Base-by-base conservation (phyloP, 768 basidiomycete species). In the Tricholoma sp. region DNA sequence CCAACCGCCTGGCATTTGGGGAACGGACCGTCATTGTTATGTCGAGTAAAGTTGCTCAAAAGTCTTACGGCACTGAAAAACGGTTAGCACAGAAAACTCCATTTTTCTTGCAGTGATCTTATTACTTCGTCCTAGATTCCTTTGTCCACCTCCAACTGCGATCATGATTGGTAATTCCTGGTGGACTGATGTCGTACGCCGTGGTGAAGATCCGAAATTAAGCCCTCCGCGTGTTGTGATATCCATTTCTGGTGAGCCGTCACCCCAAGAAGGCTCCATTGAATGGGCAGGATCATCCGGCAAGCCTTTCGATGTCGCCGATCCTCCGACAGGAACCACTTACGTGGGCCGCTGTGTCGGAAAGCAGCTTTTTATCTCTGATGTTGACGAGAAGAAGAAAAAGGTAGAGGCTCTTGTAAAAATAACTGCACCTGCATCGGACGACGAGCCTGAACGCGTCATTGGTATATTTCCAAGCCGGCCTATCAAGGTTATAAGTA, bases 401-500 rank as follows among this genome's bases (percentile, higher is more conserved):
- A 91, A 92, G 67, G 93, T 97, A 41, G 91, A 94, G 71, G 94
- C 95, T 4, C 78, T 94, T 35, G 93, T 98, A 62, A 92, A 88
- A 72, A 87, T 94, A 70, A 86, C 84, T 63, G 90, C 91, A 35
- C 85, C 88, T 7, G 81, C 83, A 14, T 83, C 84, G 50, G 89
- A 91, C 52, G 88, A 91, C 58, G 88, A 90, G 67, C 83, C 85
- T 57, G 90, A 93, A 67, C 82, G 88, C 37, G 78, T 93, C 34
- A 85, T 98, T 63, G 95, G 95, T 19, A 82, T 84, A 18, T 98
- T 98, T 76, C 88, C 91, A 45, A 92, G 91, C 62, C 87, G 89
- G 47, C 86, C 94, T n/a, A 98, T 98, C 79, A 95, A 94, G 72
- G 92, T 98, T 66, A 98, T 98, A 74, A 93, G 90, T 74, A 98